Base-by-base conservation (phyloP, 805 yeast species). In the Priceomyces melissophilus region DNA sequence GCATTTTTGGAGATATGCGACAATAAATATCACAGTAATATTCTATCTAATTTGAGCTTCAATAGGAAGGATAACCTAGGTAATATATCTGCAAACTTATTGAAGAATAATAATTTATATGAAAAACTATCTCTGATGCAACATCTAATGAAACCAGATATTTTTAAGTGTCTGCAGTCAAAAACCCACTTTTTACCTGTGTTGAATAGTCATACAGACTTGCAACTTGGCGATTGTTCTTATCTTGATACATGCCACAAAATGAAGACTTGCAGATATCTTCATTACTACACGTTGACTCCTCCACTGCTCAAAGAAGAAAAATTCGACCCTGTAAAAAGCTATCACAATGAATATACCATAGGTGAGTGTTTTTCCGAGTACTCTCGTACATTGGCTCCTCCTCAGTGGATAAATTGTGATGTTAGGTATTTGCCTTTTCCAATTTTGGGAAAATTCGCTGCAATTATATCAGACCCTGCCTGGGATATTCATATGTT, bases 401-500 rank as follows among this genome's bases (percentile, higher is more conserved):
- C 90, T 1, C 69, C 89, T 1, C 97, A 89, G 63, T 87, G 95
- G 93, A 86, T 90, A 45, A 77, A 79, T 42, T 87, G 96, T 59
- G 96, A 90, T 61, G 81, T 90, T 13, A 70, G 88, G 27, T 69
- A 75, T 37, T 70, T 90, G 41, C 89, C 91, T 49, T 81, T 91
- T 52, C 64, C 58, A 15, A 64, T 78, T 5, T 61, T 90, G 42
- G 96, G 97, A 2, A 81, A 84, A 63, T 86, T 86, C 65, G 89
- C 75, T 30, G 88, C 82, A 2, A 80, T 90, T 10, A 78, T 91
- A 40, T 91, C 96, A 0, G 98, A 90, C 60, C 96, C 96, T 3
- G 93, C 96, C 6, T 90, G 98, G 98, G 90, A 88, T 48, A 90
- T 90, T 47, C 96, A 90, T 63, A 89, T 87, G 90, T 84, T 85